Base-by-base conservation (phyloP, 108 stramenopile species). In the Cyclotella cryptica region DNA sequence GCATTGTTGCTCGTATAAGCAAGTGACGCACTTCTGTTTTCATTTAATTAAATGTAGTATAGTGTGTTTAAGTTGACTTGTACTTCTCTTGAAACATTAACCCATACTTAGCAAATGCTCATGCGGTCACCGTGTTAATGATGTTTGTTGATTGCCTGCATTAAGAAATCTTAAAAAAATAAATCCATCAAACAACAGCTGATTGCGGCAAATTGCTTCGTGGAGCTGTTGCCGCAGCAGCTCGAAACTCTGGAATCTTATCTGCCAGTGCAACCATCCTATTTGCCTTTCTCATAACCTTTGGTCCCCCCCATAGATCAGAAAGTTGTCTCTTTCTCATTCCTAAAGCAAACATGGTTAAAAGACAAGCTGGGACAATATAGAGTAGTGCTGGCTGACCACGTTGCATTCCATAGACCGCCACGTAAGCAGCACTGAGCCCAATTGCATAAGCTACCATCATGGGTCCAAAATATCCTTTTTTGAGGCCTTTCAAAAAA, bases 301-400 rank as follows among this genome's bases (percentile, higher is more conserved):
- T 89, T 17, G 95, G 93, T 26, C 90, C 90, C 12, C 86, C 66
- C 92, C 92, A 96, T 43, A 96, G 78, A 35, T 84, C 88, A 40
- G 68, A 67, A 14, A 93, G 80, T 70, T 96, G 92, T 44, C 85
- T 79, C 44, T 87, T 88, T 42, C 40, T 61, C 62, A 71, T 71
- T 30, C 90, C 92, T 52, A 94, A 53, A 47, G 80, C 87, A 21
- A 75, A 43, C 63, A 96, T 88, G 27, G 90, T 90, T 43, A 96
- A 96, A 52, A 98, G 87, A 40, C 93, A 95, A 64, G 86, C 86
- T 18, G 97, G 97, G 18, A 97, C 97, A 29, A 98, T 71, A 80
- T 98, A 98, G 58, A 98, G 80, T 46, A 98, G 74, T 8, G 97
- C 94, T 10, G 97, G 96, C 79, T 98, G 97, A 11, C 96, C 96